phyloP scores from a whole-genome alignment of 2,329 filamentous ascomycete species.

The Chaetomium sp. region DNA sequence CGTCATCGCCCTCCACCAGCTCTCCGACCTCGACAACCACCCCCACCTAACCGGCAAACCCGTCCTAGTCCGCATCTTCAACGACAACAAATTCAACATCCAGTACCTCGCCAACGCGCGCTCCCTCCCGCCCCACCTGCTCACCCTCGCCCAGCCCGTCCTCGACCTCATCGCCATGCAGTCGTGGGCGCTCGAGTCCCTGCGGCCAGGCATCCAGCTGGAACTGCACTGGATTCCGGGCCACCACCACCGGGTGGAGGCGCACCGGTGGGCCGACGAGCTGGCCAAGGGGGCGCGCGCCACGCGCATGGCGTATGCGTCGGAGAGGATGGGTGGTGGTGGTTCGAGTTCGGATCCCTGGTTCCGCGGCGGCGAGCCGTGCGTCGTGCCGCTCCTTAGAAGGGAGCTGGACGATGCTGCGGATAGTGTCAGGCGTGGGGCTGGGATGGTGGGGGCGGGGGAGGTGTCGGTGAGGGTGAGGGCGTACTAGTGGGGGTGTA shows the following conservation, averaged over 20 bases:
- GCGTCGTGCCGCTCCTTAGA: neutral
- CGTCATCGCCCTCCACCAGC: neutral
- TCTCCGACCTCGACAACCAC: neutral
- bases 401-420: neutral
- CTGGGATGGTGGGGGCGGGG: no score
- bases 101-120: neutral
- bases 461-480: neutral
- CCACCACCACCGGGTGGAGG: neutral
- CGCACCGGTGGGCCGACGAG: neutral
- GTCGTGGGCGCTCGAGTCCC: neutral
- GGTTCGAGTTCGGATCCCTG: no score
- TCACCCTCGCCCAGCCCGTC: neutral
- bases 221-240: conserved; percentile 3
- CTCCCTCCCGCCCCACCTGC: neutral
- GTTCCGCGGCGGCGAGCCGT: neutral
- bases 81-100: neutral
- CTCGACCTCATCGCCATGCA: neutral
- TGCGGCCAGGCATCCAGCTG: neutral
- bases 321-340: no score
- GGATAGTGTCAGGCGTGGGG: neutral
- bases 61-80: neutral
- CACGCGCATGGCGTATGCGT: neutral
- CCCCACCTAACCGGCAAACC: neutral
- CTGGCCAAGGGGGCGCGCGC: neutral
- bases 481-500: neutral